Base-by-base conservation (phyloP, 1,139 yeast genomes). In the Nakaseomyces nivariensis region DNA sequence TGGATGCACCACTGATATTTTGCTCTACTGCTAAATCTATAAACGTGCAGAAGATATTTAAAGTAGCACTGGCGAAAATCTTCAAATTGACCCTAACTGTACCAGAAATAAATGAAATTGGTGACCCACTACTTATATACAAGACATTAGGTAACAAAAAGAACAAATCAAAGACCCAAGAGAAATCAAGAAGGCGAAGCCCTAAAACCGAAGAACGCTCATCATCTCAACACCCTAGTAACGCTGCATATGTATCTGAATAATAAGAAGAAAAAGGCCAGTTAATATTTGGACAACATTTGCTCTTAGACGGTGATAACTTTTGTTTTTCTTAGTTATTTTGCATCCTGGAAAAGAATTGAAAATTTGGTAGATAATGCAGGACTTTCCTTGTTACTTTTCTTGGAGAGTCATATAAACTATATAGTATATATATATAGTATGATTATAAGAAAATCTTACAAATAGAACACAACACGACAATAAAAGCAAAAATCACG, bases 11-110 rank as follows among this genome's bases (percentile, higher is more conserved):
- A 17, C 75, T 92, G 48, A 78, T 92, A 9, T 94, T 92, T 67
- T 87, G 96, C 60, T 90, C 97, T 7, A 88, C 97, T 0, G 82
- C 92, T 57, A 94, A 88, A 60, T 87, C 96, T 3, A 88, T 94
- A 57, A 92, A 92, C 60, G 88, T 92, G 17, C 97, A 92, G 64
- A 92, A 90, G 68, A 89, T 92, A 33, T 92, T 92, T 72, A 94
- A 92, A 66, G 82, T 92, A 49, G 85, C 94, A 38, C 77, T 92
- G 48, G 84, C 96, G 42, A 92, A 90, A 66, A 95, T 96, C 4
- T 94, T 92, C 67, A 97, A 89, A 63, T 72, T 92, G 61, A 82
- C 83, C 58, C 73, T 92, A 60, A 85, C 84, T 47, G 77, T 92
- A 27, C 95, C 94, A 5, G 97, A 92, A 66, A 83, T 87, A 45